Base-by-base conservation (phyloP, 1,139 yeast genomes). In the Scheffersomyces titani region DNA sequence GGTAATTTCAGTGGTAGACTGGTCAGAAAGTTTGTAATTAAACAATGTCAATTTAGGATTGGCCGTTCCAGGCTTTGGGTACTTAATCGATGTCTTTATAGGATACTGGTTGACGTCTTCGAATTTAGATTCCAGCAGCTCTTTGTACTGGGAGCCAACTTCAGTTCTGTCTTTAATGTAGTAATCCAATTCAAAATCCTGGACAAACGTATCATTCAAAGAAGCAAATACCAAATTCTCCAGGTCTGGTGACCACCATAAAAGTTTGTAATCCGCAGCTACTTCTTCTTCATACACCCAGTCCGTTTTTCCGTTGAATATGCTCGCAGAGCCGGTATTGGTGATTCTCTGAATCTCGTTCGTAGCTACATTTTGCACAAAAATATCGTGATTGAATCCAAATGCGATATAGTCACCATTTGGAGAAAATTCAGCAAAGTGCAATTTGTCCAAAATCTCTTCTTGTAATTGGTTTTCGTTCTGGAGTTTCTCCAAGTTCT, bases 221-320 rank as follows among this genome's bases (percentile, higher is more conserved):
- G 82, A 79, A 50, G 90, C 79, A 67, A 78, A 94, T 0, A 92
- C 83, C 52, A 94, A 67, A 58, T 79, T 76, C 5, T 83, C 70
- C 60, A 90, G 92, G 63, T 88, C 85, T 0, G 90, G 89, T 16
- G 94, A 81, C 97, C 98, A 94, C 97, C 97, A 94, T 21, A 92
- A 71, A 3, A 96, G 85, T 50, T 75, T 75, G 62, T 89, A 91
- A 5, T 79, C 75, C 0, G 83, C 80, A 5, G 88, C 70, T 0
- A 94, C 92, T 66, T 96, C 99, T 66, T 96, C 99, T 70, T 94
- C 99, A 68, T 94, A 94, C 0, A 94, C 91, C 99, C 99, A 94
- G 66, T 94, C 99, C 0, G 98, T 89, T 60, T 86, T 88, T 0
- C 97, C 99, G 67, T 94, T 92, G 64, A 87, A 84, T n/a, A 91